Evolutionary conservation across 495 filamentous ascomycete species (phyloP), one percentile per base, ranked within the genome.

Genomic region (Penicillium odoratum): DNA sequence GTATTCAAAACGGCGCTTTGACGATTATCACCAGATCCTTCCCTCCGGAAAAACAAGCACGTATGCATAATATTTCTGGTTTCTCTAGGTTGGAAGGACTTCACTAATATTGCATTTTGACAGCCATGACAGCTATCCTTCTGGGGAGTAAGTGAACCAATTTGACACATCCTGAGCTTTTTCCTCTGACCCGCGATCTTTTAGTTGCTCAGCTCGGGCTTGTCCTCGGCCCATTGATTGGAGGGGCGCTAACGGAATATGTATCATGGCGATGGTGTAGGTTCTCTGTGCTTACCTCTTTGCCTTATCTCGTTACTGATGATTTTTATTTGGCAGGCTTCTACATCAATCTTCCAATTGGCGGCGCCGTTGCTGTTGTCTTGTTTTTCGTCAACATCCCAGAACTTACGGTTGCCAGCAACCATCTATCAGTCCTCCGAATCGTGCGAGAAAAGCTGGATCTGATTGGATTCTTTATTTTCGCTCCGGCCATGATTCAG

Each of bases 341-440:
- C 63, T 87, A 84, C 60, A 81, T 88, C 54, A 89, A 87, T 62
- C 74, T 88, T 26, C 85, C 84, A 0, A 74, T 86, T 44, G 84
- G 84, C n/a, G 83, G 59, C 2, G 51, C 83, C 13, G 73, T 78
- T 3, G 75, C 68, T 5, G 16, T 77, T 10, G 60, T 85, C 31
- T 51, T 74, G 13, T 40, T 86, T 16, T 71, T 84, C 55, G 60
- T 83, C 55, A 65, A 74, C 6, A 74, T 84, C 4, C 83, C 85
- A 5, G 65, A 78, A 50, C 57, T 74, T 9, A 70, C 62, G 5
- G 44, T 57, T 42, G 80, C 79, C 48, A 71, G 78, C 42, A 67
- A 66, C 40, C 53, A 73, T 34, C 61, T 69, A 18, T 58, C 67
- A 29, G 52, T 69, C 4, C 58, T 73, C 21, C 57, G 65, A 1